Conservation (phyloP, 768 basidiomycete species). For the Tylopilus subfusipes region DNA sequence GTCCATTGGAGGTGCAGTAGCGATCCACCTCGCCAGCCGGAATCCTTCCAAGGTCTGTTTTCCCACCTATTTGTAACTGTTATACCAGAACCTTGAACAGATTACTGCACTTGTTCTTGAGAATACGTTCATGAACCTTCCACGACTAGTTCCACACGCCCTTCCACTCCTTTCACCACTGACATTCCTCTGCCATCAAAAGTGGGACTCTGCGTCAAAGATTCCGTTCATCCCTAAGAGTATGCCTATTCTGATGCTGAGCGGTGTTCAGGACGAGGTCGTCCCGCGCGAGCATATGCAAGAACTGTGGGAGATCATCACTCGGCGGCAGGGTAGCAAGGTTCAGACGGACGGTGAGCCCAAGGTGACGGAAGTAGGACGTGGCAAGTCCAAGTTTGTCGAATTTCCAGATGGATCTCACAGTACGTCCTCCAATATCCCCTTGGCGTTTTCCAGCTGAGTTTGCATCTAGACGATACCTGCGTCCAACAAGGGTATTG, state of each 20-base stretch:
- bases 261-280: slow-evolving; percentile 57
- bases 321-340: slow-evolving; percentile 42
- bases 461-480: slow-evolving; percentile 43
- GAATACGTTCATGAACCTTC: slow-evolving; percentile 89
- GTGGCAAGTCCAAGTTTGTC: slow-evolving; percentile 53
- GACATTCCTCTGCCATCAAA: slow-evolving; percentile 79
- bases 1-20: slow-evolving; percentile 90
- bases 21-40: slow-evolving; percentile 79
- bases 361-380: slow-evolving; percentile 42
- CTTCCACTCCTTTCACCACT: slow-evolving; percentile 72
- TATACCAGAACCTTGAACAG: slow-evolving; percentile 32
- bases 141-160: slow-evolving; percentile 74
- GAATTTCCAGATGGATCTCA: slow-evolving; percentile 55
- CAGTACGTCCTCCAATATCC: slow-evolving; percentile 39
- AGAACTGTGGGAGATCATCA: slow-evolving; percentile 61
- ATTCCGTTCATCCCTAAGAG: slow-evolving; percentile 57
- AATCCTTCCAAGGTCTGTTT: slow-evolving; percentile 61
- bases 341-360: slow-evolving; percentile 14
- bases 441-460: background rate
- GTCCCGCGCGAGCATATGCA: slow-evolving; percentile 56
- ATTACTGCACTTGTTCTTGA: slow-evolving; percentile 81
- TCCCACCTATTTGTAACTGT: background rate
- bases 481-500: slow-evolving; percentile 55
- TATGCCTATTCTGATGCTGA: slow-evolving; percentile 79
- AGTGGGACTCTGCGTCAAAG: slow-evolving; percentile 78